phyloP scores from a whole-genome alignment of 108 stramenopile genomes.

The Stephanodiscus triporus region DNA sequence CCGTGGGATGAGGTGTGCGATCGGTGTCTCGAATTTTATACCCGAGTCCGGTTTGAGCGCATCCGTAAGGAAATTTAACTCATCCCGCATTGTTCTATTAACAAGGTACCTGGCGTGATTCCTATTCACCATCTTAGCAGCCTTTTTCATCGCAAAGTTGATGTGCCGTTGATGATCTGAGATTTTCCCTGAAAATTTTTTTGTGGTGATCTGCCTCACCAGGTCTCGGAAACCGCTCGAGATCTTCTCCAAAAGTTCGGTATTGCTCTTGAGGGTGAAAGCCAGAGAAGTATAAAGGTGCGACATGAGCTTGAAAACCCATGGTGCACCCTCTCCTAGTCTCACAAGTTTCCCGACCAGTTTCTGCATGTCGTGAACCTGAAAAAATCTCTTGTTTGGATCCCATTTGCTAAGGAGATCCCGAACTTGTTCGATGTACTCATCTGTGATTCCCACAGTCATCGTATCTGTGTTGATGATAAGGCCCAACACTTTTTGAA shows the following conservation, averaged over 20 bases:
- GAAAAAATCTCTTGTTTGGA: not conserved
- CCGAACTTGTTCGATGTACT: not conserved
- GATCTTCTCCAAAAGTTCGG: not conserved
- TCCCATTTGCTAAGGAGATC: not conserved
- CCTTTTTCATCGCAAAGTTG: not conserved
- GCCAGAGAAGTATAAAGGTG: slow-evolving; percentile 8
- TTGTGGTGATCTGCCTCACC: not conserved
- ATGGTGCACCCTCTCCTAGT: slow-evolving; percentile 1
- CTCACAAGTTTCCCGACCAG: not conserved
- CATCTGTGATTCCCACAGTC: not conserved
- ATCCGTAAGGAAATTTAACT: not conserved
- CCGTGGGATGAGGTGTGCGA: not conserved
- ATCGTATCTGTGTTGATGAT: not conserved
- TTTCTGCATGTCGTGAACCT: not conserved
- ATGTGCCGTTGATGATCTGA: not conserved
- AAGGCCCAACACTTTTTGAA: not conserved
- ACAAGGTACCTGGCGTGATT: not conserved
- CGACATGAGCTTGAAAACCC: slow-evolving; percentile 13
- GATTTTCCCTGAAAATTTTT: not conserved
- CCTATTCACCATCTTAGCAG: not conserved
- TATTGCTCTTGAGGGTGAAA: not conserved
- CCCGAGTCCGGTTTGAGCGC: not conserved
- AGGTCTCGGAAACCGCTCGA: not conserved
- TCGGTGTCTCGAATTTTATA: not conserved
- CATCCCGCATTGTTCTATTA: not conserved